These are phyloP conservation scores for Fraxinus dipetala DNA, from an alignment of 305 asterid genomes.

Conservation along the genomic window DNA sequence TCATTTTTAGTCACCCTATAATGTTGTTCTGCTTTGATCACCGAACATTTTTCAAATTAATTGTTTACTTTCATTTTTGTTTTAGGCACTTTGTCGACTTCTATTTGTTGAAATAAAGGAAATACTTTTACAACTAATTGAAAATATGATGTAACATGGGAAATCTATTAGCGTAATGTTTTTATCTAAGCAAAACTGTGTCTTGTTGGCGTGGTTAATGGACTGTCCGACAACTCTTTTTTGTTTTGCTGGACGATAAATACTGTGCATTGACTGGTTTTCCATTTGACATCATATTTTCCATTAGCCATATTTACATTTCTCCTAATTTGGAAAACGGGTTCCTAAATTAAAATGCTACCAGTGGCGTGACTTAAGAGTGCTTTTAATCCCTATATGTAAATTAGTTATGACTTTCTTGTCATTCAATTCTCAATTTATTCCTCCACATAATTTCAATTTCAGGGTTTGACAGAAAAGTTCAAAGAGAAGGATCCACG, in stretches of 20 bases:
- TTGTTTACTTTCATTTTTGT: not conserved
- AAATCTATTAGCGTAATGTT: not conserved
- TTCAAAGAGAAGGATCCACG: slow-evolving; percentile 79
- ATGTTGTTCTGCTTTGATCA: not conserved
- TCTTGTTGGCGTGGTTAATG: not conserved
- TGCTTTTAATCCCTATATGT: not conserved
- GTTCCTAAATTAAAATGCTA: not conserved
- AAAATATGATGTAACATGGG: not conserved
- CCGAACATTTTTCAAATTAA: not conserved
- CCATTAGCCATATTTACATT: not conserved
- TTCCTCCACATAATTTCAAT: slow-evolving; percentile 4
- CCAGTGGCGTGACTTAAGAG: not conserved
- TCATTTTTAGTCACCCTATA: not conserved
- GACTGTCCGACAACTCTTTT: not conserved
- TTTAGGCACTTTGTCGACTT: not conserved
- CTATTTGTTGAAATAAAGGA: not conserved
- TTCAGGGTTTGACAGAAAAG: slow-evolving; percentile 83
- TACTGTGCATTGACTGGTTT: not conserved
- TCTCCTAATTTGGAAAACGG: not conserved
- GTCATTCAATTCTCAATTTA: not conserved
- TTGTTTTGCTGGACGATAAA: not conserved
- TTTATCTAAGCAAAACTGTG: not conserved
- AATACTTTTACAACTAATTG: not conserved
- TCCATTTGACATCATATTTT: not conserved
- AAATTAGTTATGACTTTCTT: not conserved